Base-by-base conservation (phyloP, 208 protist species). In the Trypanosoma scelopori region DNA sequence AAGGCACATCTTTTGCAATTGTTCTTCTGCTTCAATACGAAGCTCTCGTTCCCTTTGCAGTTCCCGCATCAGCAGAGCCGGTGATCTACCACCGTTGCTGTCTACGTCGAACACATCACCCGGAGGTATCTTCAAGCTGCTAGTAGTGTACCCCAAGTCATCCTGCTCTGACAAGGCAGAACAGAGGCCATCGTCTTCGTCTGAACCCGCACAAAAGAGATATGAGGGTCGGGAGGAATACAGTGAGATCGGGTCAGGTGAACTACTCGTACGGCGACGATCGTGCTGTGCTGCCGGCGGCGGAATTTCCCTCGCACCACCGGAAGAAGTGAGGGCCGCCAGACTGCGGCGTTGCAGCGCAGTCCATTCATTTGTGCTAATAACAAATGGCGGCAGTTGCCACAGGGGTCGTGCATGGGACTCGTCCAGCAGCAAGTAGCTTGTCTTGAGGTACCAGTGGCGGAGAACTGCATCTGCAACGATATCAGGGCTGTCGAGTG, bases 381-480 rank as follows among this genome's bases (percentile, higher is more conserved):
- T 18, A 49, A 57, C 28, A 23, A 39, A 51, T 0, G 66, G 80
- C 12, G 80, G 80, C 3, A 82, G 68, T 43, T 66, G 55, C 51
- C 52, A 69, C 20, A 62, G 37, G 18, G 61, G 68, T 43, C 51
- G 42, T 52, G 15, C 6, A 32, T 42, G 0, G 0, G 58, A 5
- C 12, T 70, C 59, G 45, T 89, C 81, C 11, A 65, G 49, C 27
- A 78, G 65, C 20, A 87, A 58, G 46, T 79, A 75, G 23, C 75
- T 81, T 15, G 78, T 86, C 13, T 87, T 52, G 6, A 82, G 57
- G 60, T 83, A 89, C 87, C 87, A 93, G 55, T 93, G 81, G 1
- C 78, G 78, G 41, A 93, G 74, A 46, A 90, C 87, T 37, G 74
- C 68, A 56, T 93, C 87, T 13, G 81, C 71, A 63, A 93, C 86